Evolutionary conservation across 1,284 basidiomycete species (phyloP), one percentile per base, ranked within the genome.

Genomic region (Lignosus rhinocerotis): DNA sequence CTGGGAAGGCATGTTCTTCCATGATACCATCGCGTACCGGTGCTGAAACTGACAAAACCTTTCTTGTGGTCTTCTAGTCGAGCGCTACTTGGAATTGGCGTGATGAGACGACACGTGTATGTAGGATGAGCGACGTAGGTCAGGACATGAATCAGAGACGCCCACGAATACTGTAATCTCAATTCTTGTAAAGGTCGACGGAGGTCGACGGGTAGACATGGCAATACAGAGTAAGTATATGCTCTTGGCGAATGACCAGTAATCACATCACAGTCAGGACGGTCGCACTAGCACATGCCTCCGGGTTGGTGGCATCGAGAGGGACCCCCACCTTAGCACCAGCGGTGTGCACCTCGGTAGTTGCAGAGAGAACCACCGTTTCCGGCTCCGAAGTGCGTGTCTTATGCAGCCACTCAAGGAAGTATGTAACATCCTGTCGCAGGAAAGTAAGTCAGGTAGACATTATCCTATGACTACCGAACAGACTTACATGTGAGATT

Each of bases 71-170:
- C 7, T 45, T 11, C 6, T 14, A 94, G 93, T 94, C 66, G 90
- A 92, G 68, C 82, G 93, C 62, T 95, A 94, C 72, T 77, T 94
- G 31, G 93, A 95, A 67, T 79, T 93, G 51, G 89, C 84, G 39
- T 93, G 75, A 75, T 47, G 14, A 14, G 33, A 34, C 19, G 31
- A 47, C n/a, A 48, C 30, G 48, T n/a, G 33, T 14, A n/a, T 50
- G 51, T 55, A 55, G 43, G 41, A 52, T 47, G 9, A 32, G 36
- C 14, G 14, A 25, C n/a, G n/a, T 19, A 19, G 30, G 9, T 31
- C 45, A 36, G 14, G 16, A 12, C 25, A 46, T 25, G 44, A 39
- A 14, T n/a, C 3, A 25, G 25, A 25, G 25, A 25, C 25, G 25
- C 25, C 25, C 25, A 25, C 25, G 25, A 25, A 25, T 25, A 25